Base-by-base conservation (phyloP, 2,329 filamentous ascomycete species). In the Pseudovirgaria hyperparasitica region DNA sequence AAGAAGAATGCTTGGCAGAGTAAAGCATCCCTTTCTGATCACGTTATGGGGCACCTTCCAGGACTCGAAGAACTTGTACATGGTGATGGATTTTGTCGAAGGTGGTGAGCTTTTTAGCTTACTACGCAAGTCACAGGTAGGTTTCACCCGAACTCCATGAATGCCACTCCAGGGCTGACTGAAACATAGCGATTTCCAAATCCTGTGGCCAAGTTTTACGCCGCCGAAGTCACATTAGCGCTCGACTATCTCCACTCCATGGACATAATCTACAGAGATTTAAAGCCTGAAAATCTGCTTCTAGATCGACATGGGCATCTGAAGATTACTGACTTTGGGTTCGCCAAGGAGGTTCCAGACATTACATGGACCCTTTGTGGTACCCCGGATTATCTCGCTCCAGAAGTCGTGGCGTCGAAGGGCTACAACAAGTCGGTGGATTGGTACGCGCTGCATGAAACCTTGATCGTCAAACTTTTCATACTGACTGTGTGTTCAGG, bases 41-140 rank as follows among this genome's bases (percentile, higher is more conserved):
- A 98, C 90, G 2, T 66, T 98, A 21, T 98, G 90, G 90, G 90
- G 90, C 32, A 98, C 90, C 7, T 98, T 96, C 56, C 87, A 96
- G 53, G 90, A 98, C 48, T 71, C 76, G 26, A 85, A 76, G 60
- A 96, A 94, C 52, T 64, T 98, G 19, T 98, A 98, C 70, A 98
- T 98, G 90, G 90, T 98, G 46, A 98, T 98, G 90, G 90, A 98
- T 57, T 98, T 98, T 62, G 87, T 98, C 28, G 90, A 98, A 58
- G 90, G 90, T 41, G 90, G 90, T 47, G 90, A 98, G 65, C 67
- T 98, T 29, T 98, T 98, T 55, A 96, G 87, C 41, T 60, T 98
- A 45, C 63, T 98, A 44, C 72, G 90, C 44, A 96, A 98, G 58
- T 96, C 87, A 31, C 76, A 66, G 76, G 87, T 70, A 72, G 71